These are phyloP conservation scores for Coffea canephora DNA, from an alignment of 257 asterid species.

Conservation along the genomic window DNA sequence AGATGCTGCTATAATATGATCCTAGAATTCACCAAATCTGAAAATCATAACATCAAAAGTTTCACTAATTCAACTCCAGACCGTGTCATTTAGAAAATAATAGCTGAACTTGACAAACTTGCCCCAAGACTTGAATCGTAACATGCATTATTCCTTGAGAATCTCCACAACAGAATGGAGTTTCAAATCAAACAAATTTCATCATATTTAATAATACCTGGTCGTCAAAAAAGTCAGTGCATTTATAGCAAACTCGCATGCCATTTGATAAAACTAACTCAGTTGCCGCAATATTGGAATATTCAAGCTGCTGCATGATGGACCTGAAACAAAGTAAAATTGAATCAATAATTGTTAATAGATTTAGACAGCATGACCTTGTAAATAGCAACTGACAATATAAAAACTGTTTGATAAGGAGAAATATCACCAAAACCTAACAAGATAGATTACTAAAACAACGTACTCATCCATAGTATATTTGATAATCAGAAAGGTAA, in stretches of 20 bases:
- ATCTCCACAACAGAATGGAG: neutral
- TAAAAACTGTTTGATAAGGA: neutral
- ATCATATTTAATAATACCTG: slow-evolving; percentile 50
- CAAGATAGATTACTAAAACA: neutral
- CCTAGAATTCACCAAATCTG: neutral
- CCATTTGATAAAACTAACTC: slow-evolving; percentile 89
- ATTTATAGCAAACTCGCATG: slow-evolving; percentile 90
- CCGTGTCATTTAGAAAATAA: neutral
- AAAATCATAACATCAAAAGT: too few species aligned
- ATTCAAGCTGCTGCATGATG: slow-evolving; percentile 63
- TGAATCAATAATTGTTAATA: neutral
- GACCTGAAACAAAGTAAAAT: slow-evolving; percentile 40
- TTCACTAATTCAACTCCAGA: neutral
- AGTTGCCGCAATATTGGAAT: slow-evolving; percentile 60
- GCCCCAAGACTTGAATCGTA: too few species aligned
- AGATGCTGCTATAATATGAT: neutral
- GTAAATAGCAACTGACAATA: neutral
- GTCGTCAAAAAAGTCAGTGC: slow-evolving; percentile 89
- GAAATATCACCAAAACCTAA: neutral
- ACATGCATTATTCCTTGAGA: neutral
- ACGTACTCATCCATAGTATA: neutral
- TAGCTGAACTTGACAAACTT: neutral
- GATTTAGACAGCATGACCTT: neutral
- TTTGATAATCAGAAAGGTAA: neutral
- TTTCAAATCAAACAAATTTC: neutral